Base-by-base conservation (phyloP, 768 basidiomycete genomes). In the Daedaleopsis nitida region DNA sequence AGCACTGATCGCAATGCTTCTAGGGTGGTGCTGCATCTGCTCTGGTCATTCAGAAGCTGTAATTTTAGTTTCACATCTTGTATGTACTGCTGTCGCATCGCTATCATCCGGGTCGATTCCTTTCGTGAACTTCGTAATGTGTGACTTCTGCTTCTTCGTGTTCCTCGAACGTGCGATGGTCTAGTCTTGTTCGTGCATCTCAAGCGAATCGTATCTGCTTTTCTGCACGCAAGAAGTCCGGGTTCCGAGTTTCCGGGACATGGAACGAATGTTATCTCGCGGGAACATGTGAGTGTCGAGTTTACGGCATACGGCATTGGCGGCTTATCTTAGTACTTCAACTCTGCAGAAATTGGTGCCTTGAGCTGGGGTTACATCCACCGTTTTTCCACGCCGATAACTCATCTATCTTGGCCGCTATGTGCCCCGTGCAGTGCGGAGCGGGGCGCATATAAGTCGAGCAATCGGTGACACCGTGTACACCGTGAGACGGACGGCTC, bases 21-120 rank as follows among this genome's bases (percentile, higher is more conserved):
- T 69, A 94, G 92, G 94, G 94, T 69, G 94, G 94, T 70, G 95
- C 92, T 58, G 93, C 94, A 52, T 94, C 93, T 39, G 92, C 96
- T 39, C 80, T 98, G 66, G 82, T 97, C 61, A 84, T 98, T 65
- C 93, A 96, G 78, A 92, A 86, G 72, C 71, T 96, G 72, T 96
- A 81, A 63, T 62, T 48, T 45, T 59, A 49, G 55, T 42, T 39
- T 39, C 37, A 51, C 55, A 65, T 48, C 52, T 32, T 58, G 59
- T 57, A 52, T 52, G 59, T 60, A 57, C 27, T 60, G 47, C 59
- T 65, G 50, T 65, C 57, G 58, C 54, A 62, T 44, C 58, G 62
- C 62, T 63, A 55, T 63, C 61, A 62, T 62, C 49, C 50, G 57
- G 60, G 55, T 57, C 57, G 47, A 61, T 61, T 35, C 7, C 38